Evolutionary conservation across 2,329 filamentous ascomycete species (phyloP), one percentile per base, ranked within the genome.

Genomic region (Aspergillus sp.): DNA sequence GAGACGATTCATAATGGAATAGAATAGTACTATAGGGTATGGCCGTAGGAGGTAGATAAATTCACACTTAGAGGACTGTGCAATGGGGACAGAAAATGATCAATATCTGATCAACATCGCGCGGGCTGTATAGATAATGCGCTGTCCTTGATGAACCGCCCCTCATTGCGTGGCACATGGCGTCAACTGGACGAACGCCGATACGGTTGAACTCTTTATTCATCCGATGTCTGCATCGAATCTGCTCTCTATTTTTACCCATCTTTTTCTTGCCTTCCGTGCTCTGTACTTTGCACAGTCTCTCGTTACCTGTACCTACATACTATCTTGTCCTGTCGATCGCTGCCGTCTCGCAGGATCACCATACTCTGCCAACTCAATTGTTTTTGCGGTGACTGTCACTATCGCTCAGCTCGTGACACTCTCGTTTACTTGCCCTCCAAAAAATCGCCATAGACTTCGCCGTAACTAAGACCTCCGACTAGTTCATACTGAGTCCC

Each of bases 151-250:
- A 30, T 30, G 25, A 12, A 35, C 32, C 33, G 42, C 51, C 47
- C 50, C 48, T 51, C 32, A 57, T 61, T 61, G 60, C 59, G 60
- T 61, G 60, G 58, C 60, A 54, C 43, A 50, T 52, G 55, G 56
- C 54, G 56, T 60, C 59, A 57, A 60, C 49, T 45, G 54, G 17
- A 10, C 17, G 33, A 15, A 37, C n/a, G 33, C 33, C 17, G 33
- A 37, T n/a, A 19, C 33, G 7, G n/a, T 52, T 43, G 43, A 42
- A 23, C 17, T 33, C 44, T 46, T 20, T 32, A n/a, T 42, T 38
- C 33, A 19, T 41, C 35, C 13, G 41, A 25, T n/a, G 30, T 42
- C 38, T 43, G 15, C 27, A 43, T 30, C 46, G 44, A 39, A 38
- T 48, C 23, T 42, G n/a, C n/a, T 50, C 46, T 47, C 44, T 39